Base-by-base conservation (phyloP, 352 stramenopile species). In the Phytopythium ostracodes region DNA sequence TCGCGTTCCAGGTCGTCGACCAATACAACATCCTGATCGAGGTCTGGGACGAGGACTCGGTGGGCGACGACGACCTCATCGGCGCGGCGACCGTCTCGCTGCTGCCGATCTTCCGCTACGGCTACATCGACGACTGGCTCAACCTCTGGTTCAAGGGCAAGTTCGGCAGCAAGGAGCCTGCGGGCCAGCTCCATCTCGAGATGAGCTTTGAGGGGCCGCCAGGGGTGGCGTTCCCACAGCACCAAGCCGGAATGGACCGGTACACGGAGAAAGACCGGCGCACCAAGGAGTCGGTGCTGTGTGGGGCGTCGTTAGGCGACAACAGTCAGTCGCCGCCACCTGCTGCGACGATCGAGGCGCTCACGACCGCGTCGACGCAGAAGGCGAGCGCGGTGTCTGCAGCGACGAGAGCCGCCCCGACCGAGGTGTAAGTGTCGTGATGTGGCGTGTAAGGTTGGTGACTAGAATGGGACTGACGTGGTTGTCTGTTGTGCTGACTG, bases 1-100 rank as follows among this genome's bases (percentile, higher is more conserved):
- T 97, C 50, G 50, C 40, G n/a, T 92, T 98, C 59, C 78, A 96
- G 38, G 73, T 98, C 49, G 95, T 98, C 5, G 94, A 98, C 63
- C 91, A 98, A 65, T 96, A 92, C 69, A 92, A 87, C 54, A 75
- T 98, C 56, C 60, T 81, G 27, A 73, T 98, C 25, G 89, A 98
- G 59, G 79, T 91, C 59, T 97, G 87, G 79, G 92, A 98, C 59
- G 87, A 97, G 58, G 92, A 98, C 66, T 78, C 79, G n/a, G 70
- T 98, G 38, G 81, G 87, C n/a, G 76, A 88, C 46, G 87, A 98
- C 63, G 89, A 96, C 52, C 72, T 97, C 57, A 96, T 98, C 47
- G 94, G 94, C 14, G 72, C 76, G 2, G 73, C 79, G 15, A 88
- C 78, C 0, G 62, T 98, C 7, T 97, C 87, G 33, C 65, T 98